Conservation (phyloP, 306 rosid species). For the Quercus robur region DNA sequence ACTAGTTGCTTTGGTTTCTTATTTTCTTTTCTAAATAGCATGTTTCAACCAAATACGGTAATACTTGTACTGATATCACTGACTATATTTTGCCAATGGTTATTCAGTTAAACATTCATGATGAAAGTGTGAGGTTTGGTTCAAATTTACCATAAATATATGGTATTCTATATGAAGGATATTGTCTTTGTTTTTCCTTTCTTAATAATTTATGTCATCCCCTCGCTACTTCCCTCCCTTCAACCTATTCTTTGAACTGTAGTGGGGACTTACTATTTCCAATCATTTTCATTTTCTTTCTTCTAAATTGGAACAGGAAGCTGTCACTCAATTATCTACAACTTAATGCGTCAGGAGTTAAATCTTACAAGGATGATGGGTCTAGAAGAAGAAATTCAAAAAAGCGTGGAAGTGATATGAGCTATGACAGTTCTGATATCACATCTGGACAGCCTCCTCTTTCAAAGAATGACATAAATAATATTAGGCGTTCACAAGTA, state of each 20-base stretch:
- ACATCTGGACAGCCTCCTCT: conserved; percentile 57
- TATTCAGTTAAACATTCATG: conserved; percentile 1
- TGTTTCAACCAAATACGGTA: neutral
- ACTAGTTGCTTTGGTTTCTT: neutral
- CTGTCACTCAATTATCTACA: conserved; percentile 88
- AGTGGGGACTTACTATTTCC: neutral
- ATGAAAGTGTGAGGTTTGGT: neutral
- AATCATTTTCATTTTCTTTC: conserved; percentile 22
- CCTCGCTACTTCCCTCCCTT: neutral
- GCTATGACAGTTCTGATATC: conserved; percentile 57
- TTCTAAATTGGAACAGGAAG: conserved; percentile 52
- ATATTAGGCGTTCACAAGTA: conserved; percentile 87
- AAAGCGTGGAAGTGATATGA: conserved; percentile 40
- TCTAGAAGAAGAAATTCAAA: conserved; percentile 59
- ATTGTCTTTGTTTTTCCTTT: neutral
- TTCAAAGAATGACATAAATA: conserved; percentile 77
- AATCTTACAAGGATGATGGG: conserved; percentile 70
- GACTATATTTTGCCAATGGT: neutral
- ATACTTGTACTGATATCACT: neutral
- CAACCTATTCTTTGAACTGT: neutral
- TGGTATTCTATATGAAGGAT: neutral
- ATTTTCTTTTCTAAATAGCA: neutral
- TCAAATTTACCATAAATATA: neutral
- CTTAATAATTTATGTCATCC: neutral
- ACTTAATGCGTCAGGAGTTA: conserved; percentile 61